Conservation (phyloP, 257 asterid species). For the Henckelia pumila region DNA sequence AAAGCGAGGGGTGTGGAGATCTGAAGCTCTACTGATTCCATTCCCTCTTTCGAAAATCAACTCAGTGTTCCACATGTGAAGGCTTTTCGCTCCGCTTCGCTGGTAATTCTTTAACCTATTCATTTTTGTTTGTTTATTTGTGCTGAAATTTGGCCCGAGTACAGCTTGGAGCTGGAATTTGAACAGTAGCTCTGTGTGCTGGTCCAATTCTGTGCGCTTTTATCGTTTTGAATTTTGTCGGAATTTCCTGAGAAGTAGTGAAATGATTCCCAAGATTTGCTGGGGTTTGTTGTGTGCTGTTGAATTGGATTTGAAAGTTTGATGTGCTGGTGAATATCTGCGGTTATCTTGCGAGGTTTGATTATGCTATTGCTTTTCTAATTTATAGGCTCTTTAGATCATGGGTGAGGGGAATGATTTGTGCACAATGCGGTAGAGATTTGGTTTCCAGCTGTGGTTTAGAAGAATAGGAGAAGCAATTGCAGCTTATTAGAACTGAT, state of each 20-base stretch:
- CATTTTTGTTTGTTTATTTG: not conserved
- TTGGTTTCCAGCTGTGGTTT: slow-evolving; percentile 19
- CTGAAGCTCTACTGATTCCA: slow-evolving; percentile 32
- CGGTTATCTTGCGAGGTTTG: slow-evolving; percentile 13
- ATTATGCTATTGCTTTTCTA: slow-evolving; percentile 18
- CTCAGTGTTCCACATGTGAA: slow-evolving; percentile 27
- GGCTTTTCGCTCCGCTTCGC: slow-evolving; percentile 11
- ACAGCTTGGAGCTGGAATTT: slow-evolving; percentile 23
- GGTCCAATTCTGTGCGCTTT: slow-evolving; percentile 15
- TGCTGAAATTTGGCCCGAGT: slow-evolving; percentile 4
- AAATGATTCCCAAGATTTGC: slow-evolving; percentile 24
- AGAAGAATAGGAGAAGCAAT: slow-evolving; percentile 26
- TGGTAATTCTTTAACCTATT: slow-evolving; percentile 28
- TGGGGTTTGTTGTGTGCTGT: slow-evolving; percentile 17
- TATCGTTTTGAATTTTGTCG: slow-evolving; percentile 15
- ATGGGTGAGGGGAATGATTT: slow-evolving; percentile 23
- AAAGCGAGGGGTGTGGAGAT: slow-evolving; percentile 28
- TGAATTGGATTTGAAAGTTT: slow-evolving; percentile 26
- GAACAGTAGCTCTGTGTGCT: slow-evolving; percentile 26
- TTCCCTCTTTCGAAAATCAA: slow-evolving; percentile 7
- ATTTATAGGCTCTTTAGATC: slow-evolving; percentile 27
- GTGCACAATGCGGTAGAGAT: slow-evolving; percentile 28
- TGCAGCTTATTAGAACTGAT: slow-evolving; percentile 30
- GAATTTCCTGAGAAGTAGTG: slow-evolving; percentile 31
- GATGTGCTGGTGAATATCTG: slow-evolving; percentile 23